Conservation (phyloP, 2,329 filamentous ascomycete species). For the Dactylellina cionopaga region DNA sequence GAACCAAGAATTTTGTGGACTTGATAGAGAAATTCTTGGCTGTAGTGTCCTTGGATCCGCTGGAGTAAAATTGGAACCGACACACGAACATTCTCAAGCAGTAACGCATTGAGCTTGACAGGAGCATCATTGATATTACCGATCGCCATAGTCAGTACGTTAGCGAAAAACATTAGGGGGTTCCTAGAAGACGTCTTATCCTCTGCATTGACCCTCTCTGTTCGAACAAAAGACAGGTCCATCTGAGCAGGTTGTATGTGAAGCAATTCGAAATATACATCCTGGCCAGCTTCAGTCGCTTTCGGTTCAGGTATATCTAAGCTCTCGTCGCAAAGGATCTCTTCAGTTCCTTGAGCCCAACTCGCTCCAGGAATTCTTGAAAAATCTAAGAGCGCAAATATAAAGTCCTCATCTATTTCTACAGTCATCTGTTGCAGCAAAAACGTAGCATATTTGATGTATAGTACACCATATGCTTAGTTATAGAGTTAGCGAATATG, state of each 20-base stretch:
- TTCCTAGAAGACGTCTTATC: slow-evolving; percentile 90
- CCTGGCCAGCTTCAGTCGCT: slow-evolving; percentile 82
- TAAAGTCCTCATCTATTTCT: slow-evolving; percentile 97
- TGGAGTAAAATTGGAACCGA: slow-evolving; percentile 83
- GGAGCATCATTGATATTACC: slow-evolving; percentile 99
- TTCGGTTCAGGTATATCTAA: slow-evolving; percentile 92
- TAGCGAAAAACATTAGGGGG: slow-evolving; percentile 98
- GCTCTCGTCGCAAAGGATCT: slow-evolving; percentile 85
- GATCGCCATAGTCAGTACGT: slow-evolving; percentile 98
- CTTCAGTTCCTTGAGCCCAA: slow-evolving; percentile 84
- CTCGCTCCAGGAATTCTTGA: slow-evolving; percentile 89
- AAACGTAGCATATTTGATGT: slow-evolving; percentile 97
- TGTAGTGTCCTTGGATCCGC: slow-evolving; percentile 93
- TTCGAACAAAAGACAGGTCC: slow-evolving; percentile 95
- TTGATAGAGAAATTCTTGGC: slow-evolving; percentile 93
- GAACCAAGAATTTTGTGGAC: slow-evolving; percentile 97
- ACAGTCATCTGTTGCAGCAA: slow-evolving; percentile 97
- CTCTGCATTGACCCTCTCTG: slow-evolving; percentile 94
- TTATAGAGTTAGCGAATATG: background rate
- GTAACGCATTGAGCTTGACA: slow-evolving; percentile 88
- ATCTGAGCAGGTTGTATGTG: slow-evolving; percentile 99
- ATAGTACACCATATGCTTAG: slow-evolving; percentile 84
- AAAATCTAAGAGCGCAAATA: slow-evolving; percentile 94
- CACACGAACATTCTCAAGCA: slow-evolving; percentile 93
- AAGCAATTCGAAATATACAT: slow-evolving; percentile 97